Base-by-base conservation (phyloP, 2,329 filamentous ascomycete genomes). In the Ceratocystis smalleyi region DNA sequence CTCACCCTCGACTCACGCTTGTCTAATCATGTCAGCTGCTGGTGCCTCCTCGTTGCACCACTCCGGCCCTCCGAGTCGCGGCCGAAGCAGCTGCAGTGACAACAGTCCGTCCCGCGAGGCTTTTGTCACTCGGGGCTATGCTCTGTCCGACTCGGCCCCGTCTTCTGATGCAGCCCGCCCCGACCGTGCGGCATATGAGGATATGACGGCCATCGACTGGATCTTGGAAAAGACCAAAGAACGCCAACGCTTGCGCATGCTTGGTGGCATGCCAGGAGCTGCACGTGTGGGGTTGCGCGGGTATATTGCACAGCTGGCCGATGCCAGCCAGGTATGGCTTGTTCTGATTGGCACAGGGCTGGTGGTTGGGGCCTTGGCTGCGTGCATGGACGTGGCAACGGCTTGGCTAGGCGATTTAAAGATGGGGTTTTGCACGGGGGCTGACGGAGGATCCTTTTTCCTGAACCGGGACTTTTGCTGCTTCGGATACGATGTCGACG, bases 181-280 rank as follows among this genome's bases (percentile, higher is more conserved):
- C 45, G 40, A 24, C 19, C 84, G 94, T 71, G 91, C 96, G 45
- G 92, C 89, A 64, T 99, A 99, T 76, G 92, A 96, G 71, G 88
- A 99, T 75, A 79, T 96, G 73, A 96, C 92, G 17, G 92, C 94
- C 66, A 99, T 99, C 73, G 94, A 99, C 77, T 99, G 94, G 94
- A 97, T 97, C 72, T 97, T 96, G 70, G 94, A 99, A 74, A 96
- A 97, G 72, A 94, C 89, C 62, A 96, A 96, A 74, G 94, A 99
- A 76, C 84, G 94, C 22, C 90, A 95, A 73, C 84, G 94, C 27
- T 77, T 95, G 70, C 83, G 90, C n/a, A 82, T 87, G 35, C 78
- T 99, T 22, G 51, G 51, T 22, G 51, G 22, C 24, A 15, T 17
- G 12, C 24, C 51, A 7, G 51, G 51, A 82, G 84, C 64, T 22